A percentile compares a stretch with the other conserved stretches of the same genome.
phyloP scores from a whole-genome alignment of 768 basidiomycete genomes.

The Rhodosporidiobolus sp. region DNA sequence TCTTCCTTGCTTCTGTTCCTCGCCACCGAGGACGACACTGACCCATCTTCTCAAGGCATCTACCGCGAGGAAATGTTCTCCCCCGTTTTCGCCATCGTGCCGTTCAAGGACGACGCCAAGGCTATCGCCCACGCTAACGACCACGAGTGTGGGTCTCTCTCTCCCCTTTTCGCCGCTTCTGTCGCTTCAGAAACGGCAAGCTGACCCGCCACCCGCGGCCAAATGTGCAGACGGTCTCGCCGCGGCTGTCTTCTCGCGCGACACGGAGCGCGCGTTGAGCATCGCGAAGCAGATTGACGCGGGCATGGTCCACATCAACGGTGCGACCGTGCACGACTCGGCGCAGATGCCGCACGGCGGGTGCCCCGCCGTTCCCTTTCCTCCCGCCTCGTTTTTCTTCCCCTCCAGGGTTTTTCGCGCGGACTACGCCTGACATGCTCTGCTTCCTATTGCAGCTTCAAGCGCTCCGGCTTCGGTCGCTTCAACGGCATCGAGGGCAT shows the following conservation, averaged over 20 bases:
- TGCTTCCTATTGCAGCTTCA: not conserved
- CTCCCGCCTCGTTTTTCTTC: too few relatives aligned
- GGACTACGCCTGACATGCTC: not conserved
- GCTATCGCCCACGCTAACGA: conserved; percentile 48
- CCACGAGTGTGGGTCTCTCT: conserved; percentile 36
- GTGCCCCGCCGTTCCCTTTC: not conserved
- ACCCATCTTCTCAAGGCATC: conserved; percentile 1
- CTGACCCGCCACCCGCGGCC: not conserved
- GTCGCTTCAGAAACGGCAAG: not conserved
- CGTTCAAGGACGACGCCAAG: conserved; percentile 42
- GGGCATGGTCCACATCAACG: conserved; percentile 44
- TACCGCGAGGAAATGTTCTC: conserved; percentile 71
- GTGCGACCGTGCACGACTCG: conserved; percentile 46
- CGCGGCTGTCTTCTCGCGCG: conserved; percentile 46
- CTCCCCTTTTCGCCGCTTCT: not conserved
- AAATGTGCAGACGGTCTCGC: conserved; percentile 42
- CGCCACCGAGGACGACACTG: not conserved
- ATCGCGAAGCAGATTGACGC: conserved; percentile 46
- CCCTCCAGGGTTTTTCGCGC: too few relatives aligned
- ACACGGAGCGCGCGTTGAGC: conserved; percentile 40
- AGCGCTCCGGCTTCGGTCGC: conserved; percentile 45
- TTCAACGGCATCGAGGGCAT: conserved; percentile 47
- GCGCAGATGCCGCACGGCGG: conserved; percentile 47
- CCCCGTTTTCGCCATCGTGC: conserved; percentile 71
- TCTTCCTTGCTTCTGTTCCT: not conserved